Evolutionary conservation across 306 rosid species (phyloP), one percentile per base, ranked within the genome.

Genomic region (Lithocarpus polystachyus): DNA sequence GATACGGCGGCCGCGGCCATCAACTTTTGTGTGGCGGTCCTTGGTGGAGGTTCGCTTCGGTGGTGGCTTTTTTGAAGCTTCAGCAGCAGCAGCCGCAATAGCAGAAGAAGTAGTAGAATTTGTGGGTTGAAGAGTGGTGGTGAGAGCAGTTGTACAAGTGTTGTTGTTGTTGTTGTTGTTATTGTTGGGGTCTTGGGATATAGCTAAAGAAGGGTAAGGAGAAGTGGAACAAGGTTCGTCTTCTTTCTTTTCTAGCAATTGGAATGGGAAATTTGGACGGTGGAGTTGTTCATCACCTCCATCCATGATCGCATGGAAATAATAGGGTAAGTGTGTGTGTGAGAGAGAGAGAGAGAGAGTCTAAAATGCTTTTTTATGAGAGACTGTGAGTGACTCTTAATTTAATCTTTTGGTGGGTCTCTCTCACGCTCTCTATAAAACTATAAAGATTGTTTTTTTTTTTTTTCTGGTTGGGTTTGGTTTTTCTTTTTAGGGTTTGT

Each of bases 11-110:
- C 98, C 97, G 2, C 97, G 90, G 40, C 97, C 97, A 18, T 92
- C 97, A 9, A 92, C 97, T 52, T 92, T 92, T 4, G 97, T 94
- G 85, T 94, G 98, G 13, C 98, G 97, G 85, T 94, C 98, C 56
- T 92, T 94, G 5, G 97, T 92, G 17, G 96, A 92, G 15, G 96
- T 87, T 73, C 98, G 13, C 48, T 94, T 94, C 0, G 98, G 94
- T 0, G 96, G 87, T 0, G 93, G 87, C 54, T 94, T 94, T 75
- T 92, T 92, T 26, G 92, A 89, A 5, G 88, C 57, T 26, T 91
- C 93, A 3, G 85, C 56, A 0, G 75, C 10, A 1, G 72, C 15
- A 11, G 69, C 45, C 5, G 40, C 40, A 35, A 35, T 35, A 35
- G 40, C 40, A 35, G 40, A 5, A 35, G 40, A 35, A 35, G 40